Evolutionary conservation across 495 filamentous ascomycete genomes (phyloP).

Genomic region (Trichoderma erinaceum): DNA sequence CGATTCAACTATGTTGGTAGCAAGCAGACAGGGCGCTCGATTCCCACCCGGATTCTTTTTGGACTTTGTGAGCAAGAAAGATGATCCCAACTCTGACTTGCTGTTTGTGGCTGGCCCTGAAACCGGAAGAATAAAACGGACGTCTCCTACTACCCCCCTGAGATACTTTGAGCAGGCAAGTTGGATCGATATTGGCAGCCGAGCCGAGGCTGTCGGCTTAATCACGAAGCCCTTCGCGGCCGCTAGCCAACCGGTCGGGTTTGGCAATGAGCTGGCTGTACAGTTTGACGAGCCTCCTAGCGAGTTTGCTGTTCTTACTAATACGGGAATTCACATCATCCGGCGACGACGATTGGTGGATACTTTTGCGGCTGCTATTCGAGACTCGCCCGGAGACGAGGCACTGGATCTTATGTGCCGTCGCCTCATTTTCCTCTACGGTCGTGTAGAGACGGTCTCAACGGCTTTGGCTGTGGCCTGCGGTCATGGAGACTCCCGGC

Average conservation of each 20-base stretch:
- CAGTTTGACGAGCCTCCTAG: slow-evolving; percentile 78
- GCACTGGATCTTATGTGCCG: slow-evolving; percentile 72
- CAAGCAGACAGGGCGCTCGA: slow-evolving; percentile 53
- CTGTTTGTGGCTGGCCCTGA: slow-evolving; percentile 86
- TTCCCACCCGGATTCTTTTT: slow-evolving; percentile 90
- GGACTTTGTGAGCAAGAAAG: slow-evolving; percentile 59
- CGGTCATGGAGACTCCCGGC: slow-evolving; percentile 73
- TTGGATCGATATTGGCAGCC: slow-evolving; percentile 65
- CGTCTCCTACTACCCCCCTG: slow-evolving; percentile 42
- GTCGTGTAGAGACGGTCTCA: slow-evolving; percentile 76
- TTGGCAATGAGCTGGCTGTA: slow-evolving; percentile 90
- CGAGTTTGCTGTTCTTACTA: slow-evolving; percentile 87
- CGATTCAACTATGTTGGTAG: slow-evolving; percentile 42
- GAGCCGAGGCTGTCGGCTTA: slow-evolving; percentile 68
- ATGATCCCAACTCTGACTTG: slow-evolving; percentile 45
- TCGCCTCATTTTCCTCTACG: slow-evolving; percentile 76
- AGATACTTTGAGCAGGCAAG: slow-evolving; percentile 64
- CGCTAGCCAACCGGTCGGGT: slow-evolving; percentile 63
- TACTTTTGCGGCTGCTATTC: slow-evolving; percentile 77
- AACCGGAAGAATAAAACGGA: slow-evolving; percentile 67
- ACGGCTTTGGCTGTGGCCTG: slow-evolving; percentile 95
- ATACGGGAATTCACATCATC: slow-evolving; percentile 77
- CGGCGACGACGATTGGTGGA: slow-evolving; percentile 82
- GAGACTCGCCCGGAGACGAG: slow-evolving; percentile 67
- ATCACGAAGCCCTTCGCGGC: slow-evolving; percentile 65